phyloP scores from a whole-genome alignment of 768 basidiomycete genomes.

The Boletus patriciae region DNA sequence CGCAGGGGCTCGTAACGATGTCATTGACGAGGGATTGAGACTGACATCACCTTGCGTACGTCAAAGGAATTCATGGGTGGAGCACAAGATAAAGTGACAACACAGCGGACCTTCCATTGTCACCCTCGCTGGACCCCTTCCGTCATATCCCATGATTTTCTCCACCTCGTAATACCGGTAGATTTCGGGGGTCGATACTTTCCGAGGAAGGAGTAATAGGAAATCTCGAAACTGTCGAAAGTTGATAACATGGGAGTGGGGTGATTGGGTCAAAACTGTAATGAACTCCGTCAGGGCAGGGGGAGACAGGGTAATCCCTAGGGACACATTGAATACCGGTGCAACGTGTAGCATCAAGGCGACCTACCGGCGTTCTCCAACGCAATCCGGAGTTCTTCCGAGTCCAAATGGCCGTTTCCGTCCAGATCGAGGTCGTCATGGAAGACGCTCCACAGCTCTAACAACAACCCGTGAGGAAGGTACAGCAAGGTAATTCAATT shows the following conservation, averaged over 20 bases:
- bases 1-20: conserved; percentile 13
- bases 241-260: conserved; percentile 65
- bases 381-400: conserved; percentile 57
- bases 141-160: conserved; percentile 70
- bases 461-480: conserved; percentile 17
- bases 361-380: conserved; percentile 67
- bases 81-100: conserved; percentile 16
- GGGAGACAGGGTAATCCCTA: conserved; percentile 73
- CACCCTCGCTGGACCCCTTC: conserved; percentile 73
- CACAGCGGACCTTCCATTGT: conserved; percentile 79
- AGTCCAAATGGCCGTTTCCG: conserved; percentile 79
- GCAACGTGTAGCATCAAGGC: conserved; percentile 23
- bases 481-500: conserved; percentile 11
- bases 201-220: conserved; percentile 80
- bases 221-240: conserved; percentile 91
- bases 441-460: conserved; percentile 91
- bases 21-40: conserved; percentile 50
- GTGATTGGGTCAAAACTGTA: conserved; percentile 68
- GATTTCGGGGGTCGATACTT: conserved; percentile 79
- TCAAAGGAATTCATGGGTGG: conserved; percentile 24
- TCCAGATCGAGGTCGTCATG: conserved; percentile 89
- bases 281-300: conserved; percentile 81
- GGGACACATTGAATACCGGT: conserved; percentile 14
- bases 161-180: conserved; percentile 77
- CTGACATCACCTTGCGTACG: conserved; percentile 66